Percentiles rank a stretch among this genome's conserved stretches.
phyloP scores from a whole-genome alignment of 1,284 basidiomycete genomes.

The Trichosporon inkin region DNA sequence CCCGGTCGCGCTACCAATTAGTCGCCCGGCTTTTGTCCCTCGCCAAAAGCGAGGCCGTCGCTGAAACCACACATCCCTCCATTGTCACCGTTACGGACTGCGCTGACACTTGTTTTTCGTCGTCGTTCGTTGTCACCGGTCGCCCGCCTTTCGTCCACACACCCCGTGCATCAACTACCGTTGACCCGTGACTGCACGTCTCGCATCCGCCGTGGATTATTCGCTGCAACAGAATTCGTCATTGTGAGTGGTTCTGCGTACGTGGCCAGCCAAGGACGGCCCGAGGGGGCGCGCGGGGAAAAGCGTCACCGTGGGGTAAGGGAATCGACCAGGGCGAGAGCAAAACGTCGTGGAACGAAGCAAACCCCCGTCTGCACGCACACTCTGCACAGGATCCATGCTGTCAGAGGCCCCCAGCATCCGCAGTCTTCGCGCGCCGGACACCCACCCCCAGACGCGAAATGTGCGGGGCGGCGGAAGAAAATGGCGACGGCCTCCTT shows the following conservation, averaged over 20 bases:
- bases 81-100: constrained; percentile 6
- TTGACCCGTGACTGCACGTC: neutral
- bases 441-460: neutral
- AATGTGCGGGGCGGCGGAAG: neutral
- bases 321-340: neutral
- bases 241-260: neutral
- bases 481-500: neutral
- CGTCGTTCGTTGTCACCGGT: neutral
- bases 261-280: neutral
- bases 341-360: neutral
- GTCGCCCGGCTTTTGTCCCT: constrained; percentile 1
- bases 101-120: constrained; percentile 2
- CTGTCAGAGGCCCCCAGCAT: neutral
- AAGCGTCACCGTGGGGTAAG: constrained; percentile 5
- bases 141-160: constrained; percentile 2
- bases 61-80: neutral
- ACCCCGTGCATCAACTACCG: neutral
- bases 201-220: neutral
- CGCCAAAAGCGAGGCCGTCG: neutral
- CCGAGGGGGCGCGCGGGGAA: neutral
- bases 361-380: neutral
- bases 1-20: neutral
- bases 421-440: neutral
- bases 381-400: neutral
- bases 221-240: constrained; percentile 6